Evolutionary conservation across 1,284 basidiomycete species (phyloP).

Genomic region (Apiotrichum brassicae): DNA sequence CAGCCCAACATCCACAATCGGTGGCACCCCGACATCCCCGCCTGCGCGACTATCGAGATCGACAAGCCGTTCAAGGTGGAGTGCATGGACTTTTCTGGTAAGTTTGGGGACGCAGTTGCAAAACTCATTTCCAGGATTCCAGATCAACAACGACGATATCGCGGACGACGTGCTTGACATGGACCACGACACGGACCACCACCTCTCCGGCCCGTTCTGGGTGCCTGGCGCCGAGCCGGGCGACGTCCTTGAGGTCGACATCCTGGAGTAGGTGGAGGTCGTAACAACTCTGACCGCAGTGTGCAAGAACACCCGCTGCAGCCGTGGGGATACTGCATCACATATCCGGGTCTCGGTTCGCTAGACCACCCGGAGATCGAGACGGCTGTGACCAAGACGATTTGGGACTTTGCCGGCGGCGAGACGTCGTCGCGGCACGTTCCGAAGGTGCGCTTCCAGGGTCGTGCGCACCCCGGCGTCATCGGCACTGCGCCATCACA

Average conservation of each 20-base stretch:
- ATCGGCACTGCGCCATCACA: slow-evolving; percentile 68
- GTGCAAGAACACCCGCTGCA: slow-evolving; percentile 65
- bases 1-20: slow-evolving; percentile 36
- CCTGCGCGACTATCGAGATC: slow-evolving; percentile 25
- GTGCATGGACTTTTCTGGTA: slow-evolving; percentile 71
- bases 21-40: slow-evolving; percentile 44
- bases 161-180: slow-evolving; percentile 26
- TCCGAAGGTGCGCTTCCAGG: slow-evolving; percentile 70
- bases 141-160: slow-evolving; percentile 69
- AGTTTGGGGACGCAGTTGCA: slow-evolving; percentile 15
- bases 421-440: slow-evolving; percentile 67
- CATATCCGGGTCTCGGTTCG: slow-evolving; percentile 18
- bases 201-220: slow-evolving; percentile 66
- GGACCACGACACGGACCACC: slow-evolving; percentile 56
- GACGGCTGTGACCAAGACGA: slow-evolving; percentile 65
- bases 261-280: slow-evolving; percentile 51
- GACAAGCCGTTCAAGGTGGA: slow-evolving; percentile 64
- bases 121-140: slow-evolving; percentile 27
- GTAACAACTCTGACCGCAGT: slow-evolving; percentile 23
- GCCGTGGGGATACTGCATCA: slow-evolving; percentile 71
- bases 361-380: slow-evolving; percentile 6
- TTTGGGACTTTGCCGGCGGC: slow-evolving; percentile 70
- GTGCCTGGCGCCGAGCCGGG: slow-evolving; percentile 70
- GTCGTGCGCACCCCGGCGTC: slow-evolving; percentile 67
- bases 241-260: slow-evolving; percentile 68